phyloP scores from a whole-genome alignment of 352 stramenopile species.

The Globisporangium paddicum region DNA sequence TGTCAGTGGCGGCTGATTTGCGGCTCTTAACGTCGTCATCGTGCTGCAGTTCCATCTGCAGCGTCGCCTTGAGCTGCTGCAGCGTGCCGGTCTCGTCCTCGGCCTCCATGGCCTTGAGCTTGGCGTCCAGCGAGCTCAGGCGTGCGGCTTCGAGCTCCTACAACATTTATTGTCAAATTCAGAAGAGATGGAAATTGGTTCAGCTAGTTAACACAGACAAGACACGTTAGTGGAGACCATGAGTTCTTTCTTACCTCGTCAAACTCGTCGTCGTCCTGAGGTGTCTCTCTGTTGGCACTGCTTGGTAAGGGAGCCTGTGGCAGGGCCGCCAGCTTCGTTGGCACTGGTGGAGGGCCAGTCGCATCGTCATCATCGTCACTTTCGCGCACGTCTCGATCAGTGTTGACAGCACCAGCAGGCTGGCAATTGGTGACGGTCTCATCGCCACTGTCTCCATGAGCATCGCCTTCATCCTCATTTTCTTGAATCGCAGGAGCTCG shows the following conservation, averaged over 20 bases:
- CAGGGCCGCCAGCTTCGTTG: constrained; percentile 19
- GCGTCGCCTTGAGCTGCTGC: constrained; percentile 67
- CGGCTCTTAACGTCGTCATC: constrained; percentile 30
- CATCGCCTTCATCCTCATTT: neutral
- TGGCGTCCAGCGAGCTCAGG: constrained; percentile 61
- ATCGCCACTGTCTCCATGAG: constrained; percentile 9
- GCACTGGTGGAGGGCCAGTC: constrained; percentile 19
- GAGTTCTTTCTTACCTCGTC: constrained; percentile 31
- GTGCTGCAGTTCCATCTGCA: constrained; percentile 53
- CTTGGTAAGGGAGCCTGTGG: constrained; percentile 11
- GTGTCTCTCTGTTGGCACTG: neutral
- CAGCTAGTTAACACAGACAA: neutral
- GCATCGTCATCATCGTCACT: constrained; percentile 14
- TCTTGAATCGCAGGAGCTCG: neutral
- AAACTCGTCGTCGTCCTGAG: constrained; percentile 45
- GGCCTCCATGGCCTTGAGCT: constrained; percentile 81
- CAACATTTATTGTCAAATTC: neutral
- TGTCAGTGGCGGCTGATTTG: constrained; percentile 1
- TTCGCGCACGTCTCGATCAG: constrained; percentile 16
- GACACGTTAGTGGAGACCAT: neutral
- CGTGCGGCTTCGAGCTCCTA: constrained; percentile 52
- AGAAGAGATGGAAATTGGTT: neutral
- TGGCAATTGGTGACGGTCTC: constrained; percentile 1
- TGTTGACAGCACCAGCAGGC: neutral
- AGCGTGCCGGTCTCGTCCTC: constrained; percentile 77